These are phyloP conservation scores for Chloranthus sessilifolius DNA, from an alignment of 164 flowering plant genomes.

Conservation along the genomic window DNA sequence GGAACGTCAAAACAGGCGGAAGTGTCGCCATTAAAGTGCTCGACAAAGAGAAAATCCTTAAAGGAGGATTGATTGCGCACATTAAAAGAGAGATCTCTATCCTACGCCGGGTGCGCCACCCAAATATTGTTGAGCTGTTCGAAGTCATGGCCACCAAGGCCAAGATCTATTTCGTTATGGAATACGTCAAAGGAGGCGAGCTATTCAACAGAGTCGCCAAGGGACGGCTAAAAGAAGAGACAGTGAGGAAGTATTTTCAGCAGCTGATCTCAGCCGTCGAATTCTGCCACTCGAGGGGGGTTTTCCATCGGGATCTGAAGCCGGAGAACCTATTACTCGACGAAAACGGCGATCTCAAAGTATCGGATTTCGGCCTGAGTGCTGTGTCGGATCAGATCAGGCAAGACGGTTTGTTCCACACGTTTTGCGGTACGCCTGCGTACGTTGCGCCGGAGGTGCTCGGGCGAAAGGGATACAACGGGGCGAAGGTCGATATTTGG, in stretches of 20 bases:
- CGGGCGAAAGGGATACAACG: constrained; percentile 32
- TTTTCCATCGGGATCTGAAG: constrained; percentile 32
- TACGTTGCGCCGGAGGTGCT: constrained; percentile 33
- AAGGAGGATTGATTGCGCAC: constrained; percentile 20
- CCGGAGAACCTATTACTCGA: constrained; percentile 31
- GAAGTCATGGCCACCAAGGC: constrained; percentile 39
- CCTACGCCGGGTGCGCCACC: constrained; percentile 31
- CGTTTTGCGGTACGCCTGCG: constrained; percentile 33
- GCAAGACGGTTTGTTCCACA: constrained; percentile 37
- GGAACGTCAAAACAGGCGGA: constrained; percentile 14
- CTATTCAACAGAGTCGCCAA: constrained; percentile 25
- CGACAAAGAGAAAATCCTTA: constrained; percentile 29
- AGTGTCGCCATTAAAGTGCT: constrained; percentile 22
- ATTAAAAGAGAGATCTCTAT: constrained; percentile 27
- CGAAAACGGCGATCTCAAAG: constrained; percentile 30
- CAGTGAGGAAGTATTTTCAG: constrained; percentile 36
- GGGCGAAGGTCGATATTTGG: constrained; percentile 34
- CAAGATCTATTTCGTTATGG: constrained; percentile 44
- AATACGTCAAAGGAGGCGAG: constrained; percentile 32
- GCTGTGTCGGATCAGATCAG: constrained; percentile 37
- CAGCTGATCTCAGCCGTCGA: constrained; percentile 34
- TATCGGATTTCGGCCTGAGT: constrained; percentile 34
- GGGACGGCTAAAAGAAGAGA: constrained; percentile 29
- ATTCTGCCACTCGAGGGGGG: constrained; percentile 37
- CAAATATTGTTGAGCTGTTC: constrained; percentile 33